Evolutionary conservation across 208 protist genomes (phyloP).

Genomic region (Herpetomonas muscarum): DNA sequence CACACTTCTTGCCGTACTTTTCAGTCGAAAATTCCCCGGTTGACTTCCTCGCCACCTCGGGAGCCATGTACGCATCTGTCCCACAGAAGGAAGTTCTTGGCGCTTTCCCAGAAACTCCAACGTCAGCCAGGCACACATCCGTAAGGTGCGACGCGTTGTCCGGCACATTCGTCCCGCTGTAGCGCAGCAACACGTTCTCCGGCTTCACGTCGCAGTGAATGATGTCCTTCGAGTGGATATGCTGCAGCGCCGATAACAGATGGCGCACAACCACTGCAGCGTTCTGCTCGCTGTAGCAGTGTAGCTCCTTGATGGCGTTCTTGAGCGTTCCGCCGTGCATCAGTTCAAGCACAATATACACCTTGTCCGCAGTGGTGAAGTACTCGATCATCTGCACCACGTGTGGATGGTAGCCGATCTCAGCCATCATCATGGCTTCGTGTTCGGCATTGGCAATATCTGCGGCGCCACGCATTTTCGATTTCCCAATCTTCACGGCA

Average conservation of each 20-base stretch:
- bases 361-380: slow-evolving; percentile 72
- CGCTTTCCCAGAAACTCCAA: slow-evolving; percentile 92
- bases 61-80: slow-evolving; percentile 76
- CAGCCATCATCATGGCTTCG: slow-evolving; percentile 74
- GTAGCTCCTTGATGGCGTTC: slow-evolving; percentile 94
- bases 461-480: slow-evolving; percentile 56
- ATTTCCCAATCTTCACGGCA: slow-evolving; percentile 83
- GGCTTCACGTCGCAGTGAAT: slow-evolving; percentile 99
- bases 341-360: slow-evolving; percentile 97
- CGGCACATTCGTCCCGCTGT: slow-evolving; percentile 52
- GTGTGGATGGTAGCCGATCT: slow-evolving; percentile 65
- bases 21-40: slow-evolving; percentile 42
- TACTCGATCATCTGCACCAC: slow-evolving; percentile 95
- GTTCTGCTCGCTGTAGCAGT: slow-evolving; percentile 95
- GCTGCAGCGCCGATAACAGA: slow-evolving; percentile 93
- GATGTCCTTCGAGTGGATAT: slow-evolving; percentile 95
- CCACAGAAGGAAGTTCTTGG: slow-evolving; percentile 74
- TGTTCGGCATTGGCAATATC: slow-evolving; percentile 71
- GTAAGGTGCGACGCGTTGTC: slow-evolving; percentile 42
- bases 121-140: slow-evolving; percentile 96
- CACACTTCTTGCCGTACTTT: slow-evolving; percentile 72
- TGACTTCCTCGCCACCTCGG: slow-evolving; percentile 72
- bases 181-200: slow-evolving; percentile 98
- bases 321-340: slow-evolving; percentile 98
- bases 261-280: slow-evolving; percentile 97